Evolutionary conservation across 768 basidiomycete genomes (phyloP).

Genomic region (Hirschioporus abietinus): DNA sequence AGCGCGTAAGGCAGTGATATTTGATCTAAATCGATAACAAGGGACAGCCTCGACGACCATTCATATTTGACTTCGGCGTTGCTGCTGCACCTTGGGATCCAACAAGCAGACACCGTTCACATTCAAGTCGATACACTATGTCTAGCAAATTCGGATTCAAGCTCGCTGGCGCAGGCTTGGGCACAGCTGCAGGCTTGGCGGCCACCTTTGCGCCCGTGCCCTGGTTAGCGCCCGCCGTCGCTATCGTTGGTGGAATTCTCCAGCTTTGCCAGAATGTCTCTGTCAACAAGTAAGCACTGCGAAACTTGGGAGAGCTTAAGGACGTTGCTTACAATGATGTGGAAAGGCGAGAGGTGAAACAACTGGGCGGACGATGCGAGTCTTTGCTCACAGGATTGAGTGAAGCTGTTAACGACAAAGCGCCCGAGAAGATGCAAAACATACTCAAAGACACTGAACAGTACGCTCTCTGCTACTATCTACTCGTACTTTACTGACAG

Average conservation of each 20-base stretch:
- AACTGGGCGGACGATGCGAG: slow-evolving; percentile 43
- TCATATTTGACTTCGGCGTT: slow-evolving; percentile 2
- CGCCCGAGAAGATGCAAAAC: slow-evolving; percentile 26
- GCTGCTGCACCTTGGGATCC: neutral
- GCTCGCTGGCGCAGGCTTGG: neutral
- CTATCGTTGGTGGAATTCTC: slow-evolving; percentile 38
- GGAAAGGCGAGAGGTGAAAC: slow-evolving; percentile 35
- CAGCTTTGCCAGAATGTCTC: slow-evolving; percentile 41
- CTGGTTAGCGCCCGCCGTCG: slow-evolving; percentile 38
- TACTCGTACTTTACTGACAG: neutral
- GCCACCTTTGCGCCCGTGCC: slow-evolving; percentile 46
- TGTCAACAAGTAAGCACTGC: slow-evolving; percentile 37
- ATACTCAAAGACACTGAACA: slow-evolving; percentile 29
- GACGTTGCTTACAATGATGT: slow-evolving; percentile 8
- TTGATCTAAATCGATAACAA: slow-evolving; percentile 6
- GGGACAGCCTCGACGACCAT: slow-evolving; percentile 4
- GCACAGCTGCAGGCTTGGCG: slow-evolving; percentile 36
- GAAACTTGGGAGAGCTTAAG: neutral
- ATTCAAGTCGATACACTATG: neutral
- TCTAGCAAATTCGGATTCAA: neutral
- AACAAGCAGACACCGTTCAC: neutral
- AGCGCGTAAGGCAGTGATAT: neutral
- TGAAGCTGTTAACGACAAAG: slow-evolving; percentile 25
- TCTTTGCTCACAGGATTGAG: slow-evolving; percentile 34
- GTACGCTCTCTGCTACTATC: slow-evolving; percentile 13